A percentile compares a stretch with the other conserved stretches of the same genome.
Conservation (phyloP, 2,329 filamentous ascomycete species). For the Trichoderma endophyticum region DNA sequence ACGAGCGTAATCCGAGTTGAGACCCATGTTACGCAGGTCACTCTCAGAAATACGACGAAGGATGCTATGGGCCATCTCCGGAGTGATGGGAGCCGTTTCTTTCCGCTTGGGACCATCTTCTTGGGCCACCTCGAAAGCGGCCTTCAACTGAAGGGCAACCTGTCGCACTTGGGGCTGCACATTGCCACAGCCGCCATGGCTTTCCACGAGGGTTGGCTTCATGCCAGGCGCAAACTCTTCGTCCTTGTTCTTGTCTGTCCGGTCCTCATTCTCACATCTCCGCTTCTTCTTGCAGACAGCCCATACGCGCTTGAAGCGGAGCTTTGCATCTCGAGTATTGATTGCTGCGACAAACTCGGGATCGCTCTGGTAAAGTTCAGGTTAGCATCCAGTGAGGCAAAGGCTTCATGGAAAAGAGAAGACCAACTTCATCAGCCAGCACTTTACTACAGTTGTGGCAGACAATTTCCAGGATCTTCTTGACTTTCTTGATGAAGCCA, state of each 20-base stretch:
- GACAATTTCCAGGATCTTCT: conserved; percentile 97
- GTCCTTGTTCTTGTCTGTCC: conserved; percentile 65
- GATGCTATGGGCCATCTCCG: conserved; percentile 79
- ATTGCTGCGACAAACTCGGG: conserved; percentile 79
- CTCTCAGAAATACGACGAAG: conserved; percentile 80
- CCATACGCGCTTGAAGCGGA: conserved; percentile 91
- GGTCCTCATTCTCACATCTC: conserved; percentile 76
- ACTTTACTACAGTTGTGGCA: conserved; percentile 99
- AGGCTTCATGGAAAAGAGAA: conserved; percentile 52
- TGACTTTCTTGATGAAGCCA: conserved; percentile 98
- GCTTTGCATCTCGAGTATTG: conserved; percentile 84
- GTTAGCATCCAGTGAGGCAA: conserved; percentile 60
- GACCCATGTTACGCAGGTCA: conserved; percentile 80
- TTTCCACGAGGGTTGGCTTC: conserved; percentile 50
- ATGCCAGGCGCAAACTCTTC: conserved; percentile 61
- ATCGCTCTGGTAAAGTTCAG: conserved; percentile 64
- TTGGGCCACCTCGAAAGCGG: conserved; percentile 58
- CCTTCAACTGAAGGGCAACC: conserved; percentile 78
- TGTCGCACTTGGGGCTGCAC: conserved; percentile 83
- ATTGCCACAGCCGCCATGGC: conserved; percentile 93
- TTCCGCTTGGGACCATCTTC: conserved; percentile 72
- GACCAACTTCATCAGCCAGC: conserved; percentile 95
- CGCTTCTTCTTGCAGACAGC: conserved; percentile 85
- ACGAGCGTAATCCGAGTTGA: conserved; percentile 91
- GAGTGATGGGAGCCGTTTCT: conserved; percentile 79